Conservation (phyloP, 2,329 filamentous ascomycete species). For the Aspergillus arachidicola region DNA sequence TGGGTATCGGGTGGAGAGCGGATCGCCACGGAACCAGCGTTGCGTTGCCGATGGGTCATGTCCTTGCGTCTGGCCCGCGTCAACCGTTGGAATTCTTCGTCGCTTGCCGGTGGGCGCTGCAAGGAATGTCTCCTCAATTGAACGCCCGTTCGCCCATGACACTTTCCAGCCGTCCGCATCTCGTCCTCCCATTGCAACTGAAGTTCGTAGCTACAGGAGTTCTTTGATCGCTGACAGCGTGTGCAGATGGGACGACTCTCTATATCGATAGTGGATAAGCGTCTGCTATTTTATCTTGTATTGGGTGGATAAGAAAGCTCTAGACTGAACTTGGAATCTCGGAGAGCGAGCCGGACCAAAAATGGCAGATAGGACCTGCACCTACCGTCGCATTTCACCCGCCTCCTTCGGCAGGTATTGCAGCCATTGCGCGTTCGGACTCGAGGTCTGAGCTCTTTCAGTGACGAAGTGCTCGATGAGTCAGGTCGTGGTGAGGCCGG, state of each 20-base stretch:
- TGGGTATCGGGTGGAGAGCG: not conserved
- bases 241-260: conserved; percentile 8
- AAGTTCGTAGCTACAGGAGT: conserved; percentile 5
- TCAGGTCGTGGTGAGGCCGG: not conserved
- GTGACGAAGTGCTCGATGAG: not conserved
- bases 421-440: conserved; percentile 9
- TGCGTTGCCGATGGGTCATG: not conserved
- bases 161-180: conserved; percentile 9
- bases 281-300: not conserved
- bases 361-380: not conserved
- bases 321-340: not conserved
- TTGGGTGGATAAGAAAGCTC: not conserved
- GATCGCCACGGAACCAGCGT: not conserved
- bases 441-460: not conserved
- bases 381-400: conserved; percentile 12
- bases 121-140: not conserved
- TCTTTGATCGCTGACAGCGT: conserved; percentile 8
- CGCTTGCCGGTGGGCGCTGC: not conserved
- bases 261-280: not conserved
- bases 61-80: not conserved
- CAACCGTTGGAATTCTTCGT: not conserved
- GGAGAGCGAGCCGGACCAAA: not conserved
- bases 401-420: conserved; percentile 10
- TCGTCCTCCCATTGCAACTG: conserved; percentile 12
- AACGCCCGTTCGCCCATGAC: conserved; percentile 10